Evolutionary conservation across 164 flowering plant species (phyloP).

Genomic region (Malania oleifera): DNA sequence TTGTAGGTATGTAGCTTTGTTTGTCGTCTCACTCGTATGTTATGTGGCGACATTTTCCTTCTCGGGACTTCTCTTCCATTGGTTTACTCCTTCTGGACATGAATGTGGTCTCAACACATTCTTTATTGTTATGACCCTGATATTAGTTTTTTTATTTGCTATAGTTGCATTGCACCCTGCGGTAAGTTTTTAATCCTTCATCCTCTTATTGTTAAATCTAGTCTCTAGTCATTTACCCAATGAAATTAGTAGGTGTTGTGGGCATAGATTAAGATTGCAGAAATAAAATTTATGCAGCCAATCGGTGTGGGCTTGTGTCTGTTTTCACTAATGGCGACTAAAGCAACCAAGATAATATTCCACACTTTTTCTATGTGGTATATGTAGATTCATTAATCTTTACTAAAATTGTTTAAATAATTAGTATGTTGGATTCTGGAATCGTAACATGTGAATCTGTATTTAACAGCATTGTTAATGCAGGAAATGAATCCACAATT

Average conservation of each 20-base stretch:
- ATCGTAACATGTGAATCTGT: no score
- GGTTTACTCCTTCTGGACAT: slow-evolving; percentile 86
- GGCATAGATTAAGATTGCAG: not conserved
- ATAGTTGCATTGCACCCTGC: slow-evolving; percentile 78
- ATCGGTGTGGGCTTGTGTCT: not conserved
- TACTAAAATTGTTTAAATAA: no score
- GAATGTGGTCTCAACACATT: slow-evolving; percentile 96
- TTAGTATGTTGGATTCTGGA: no score
- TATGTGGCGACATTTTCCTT: slow-evolving; percentile 69
- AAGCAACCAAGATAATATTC: no score
- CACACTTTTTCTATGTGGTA: no score
- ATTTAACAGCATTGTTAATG: no score
- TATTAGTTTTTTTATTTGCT: slow-evolving; percentile 67
- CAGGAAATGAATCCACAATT: no score
- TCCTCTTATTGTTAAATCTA: not conserved
- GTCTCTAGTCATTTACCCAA: not conserved
- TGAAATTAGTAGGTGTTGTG: not conserved
- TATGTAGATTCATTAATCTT: no score
- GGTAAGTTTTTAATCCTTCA: slow-evolving; percentile 37
- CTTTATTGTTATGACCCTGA: slow-evolving; percentile 73
- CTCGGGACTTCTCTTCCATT: slow-evolving; percentile 87
- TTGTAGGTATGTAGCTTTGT: slow-evolving; percentile 80
- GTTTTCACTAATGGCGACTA: no score
- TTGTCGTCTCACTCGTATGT: slow-evolving; percentile 79
- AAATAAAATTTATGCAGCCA: not conserved